Evolutionary conservation across 1,284 basidiomycete species (phyloP).

Genomic region (Pseudozyma pruni): DNA sequence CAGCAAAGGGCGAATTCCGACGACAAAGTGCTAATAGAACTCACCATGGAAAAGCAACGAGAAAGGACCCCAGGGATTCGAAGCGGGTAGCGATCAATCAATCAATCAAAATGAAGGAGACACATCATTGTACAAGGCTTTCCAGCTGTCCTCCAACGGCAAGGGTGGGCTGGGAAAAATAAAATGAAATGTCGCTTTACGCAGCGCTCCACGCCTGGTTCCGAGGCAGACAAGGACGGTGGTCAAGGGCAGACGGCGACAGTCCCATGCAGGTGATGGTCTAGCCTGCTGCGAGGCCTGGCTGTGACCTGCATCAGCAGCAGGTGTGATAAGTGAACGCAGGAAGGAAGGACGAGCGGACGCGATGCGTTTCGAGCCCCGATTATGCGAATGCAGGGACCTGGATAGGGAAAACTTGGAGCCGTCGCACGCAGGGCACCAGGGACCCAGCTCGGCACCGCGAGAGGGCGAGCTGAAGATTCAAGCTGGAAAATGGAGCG

Average conservation of each 20-base stretch:
- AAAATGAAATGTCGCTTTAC: not conserved
- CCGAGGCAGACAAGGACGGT: too few relatives aligned
- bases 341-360: not conserved
- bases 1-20: not conserved
- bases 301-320: too few relatives aligned
- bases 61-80: slow-evolving; percentile 2
- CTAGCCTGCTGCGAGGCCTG: too few relatives aligned
- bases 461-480: not conserved
- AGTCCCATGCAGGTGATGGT: too few relatives aligned
- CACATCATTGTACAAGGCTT: too few relatives aligned
- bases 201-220: too few relatives aligned
- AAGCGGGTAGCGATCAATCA: slow-evolving; percentile 18
- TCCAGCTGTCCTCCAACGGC: too few relatives aligned
- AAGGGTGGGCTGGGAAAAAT: not conserved
- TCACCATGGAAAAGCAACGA: slow-evolving; percentile 3
- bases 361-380: slow-evolving; percentile 17
- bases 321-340: too few relatives aligned
- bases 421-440: not conserved
- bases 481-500: not conserved
- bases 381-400: slow-evolving; percentile 35
- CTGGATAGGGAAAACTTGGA: slow-evolving; percentile 10
- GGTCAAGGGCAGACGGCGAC: too few relatives aligned
- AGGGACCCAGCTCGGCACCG: not conserved
- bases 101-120: not conserved
- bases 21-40: not conserved